A percentile compares a stretch with the other conserved stretches of the same genome.
phyloP scores from a whole-genome alignment of 352 stramenopile species.

The Pythium coloratum region DNA sequence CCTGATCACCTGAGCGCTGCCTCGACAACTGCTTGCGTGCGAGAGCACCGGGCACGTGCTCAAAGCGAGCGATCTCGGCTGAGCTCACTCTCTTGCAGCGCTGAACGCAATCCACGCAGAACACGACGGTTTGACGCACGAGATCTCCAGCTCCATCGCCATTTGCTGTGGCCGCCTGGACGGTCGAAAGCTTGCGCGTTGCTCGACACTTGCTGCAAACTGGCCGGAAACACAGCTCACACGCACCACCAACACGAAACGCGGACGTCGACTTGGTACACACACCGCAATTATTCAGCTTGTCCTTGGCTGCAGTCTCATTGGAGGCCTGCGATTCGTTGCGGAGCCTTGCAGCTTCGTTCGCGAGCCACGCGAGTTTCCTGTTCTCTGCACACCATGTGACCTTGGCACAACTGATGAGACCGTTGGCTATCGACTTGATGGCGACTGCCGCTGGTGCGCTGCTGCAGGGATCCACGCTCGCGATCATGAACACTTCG shows the following conservation, averaged over 20 bases:
- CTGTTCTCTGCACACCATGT: conserved; percentile 35
- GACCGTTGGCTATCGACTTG: conserved; percentile 20
- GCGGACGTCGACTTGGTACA: background rate
- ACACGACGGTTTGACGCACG: background rate
- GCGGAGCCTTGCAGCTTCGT: conserved; percentile 6
- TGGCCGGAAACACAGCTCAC: background rate
- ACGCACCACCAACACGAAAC: background rate
- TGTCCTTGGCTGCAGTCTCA: background rate
- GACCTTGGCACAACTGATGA: conserved; percentile 32
- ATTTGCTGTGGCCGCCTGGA: background rate
- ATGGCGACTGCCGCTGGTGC: conserved; percentile 17
- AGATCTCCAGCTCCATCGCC: background rate
- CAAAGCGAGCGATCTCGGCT: conserved; percentile 4
- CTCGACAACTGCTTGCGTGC: conserved; percentile 6
- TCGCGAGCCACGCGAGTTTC: conserved; percentile 31
- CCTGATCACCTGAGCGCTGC: background rate
- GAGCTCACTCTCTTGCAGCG: background rate
- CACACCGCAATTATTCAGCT: background rate
- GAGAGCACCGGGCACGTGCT: background rate
- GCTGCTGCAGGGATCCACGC: conserved; percentile 24
- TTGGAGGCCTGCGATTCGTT: background rate
- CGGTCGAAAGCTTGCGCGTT: background rate
- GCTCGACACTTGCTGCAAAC: background rate
- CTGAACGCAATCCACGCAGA: conserved; percentile 3
- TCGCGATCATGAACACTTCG: conserved; percentile 32